A percentile compares a stretch with the other conserved stretches of the same genome.
phyloP scores from a whole-genome alignment of 75 land plant species.

The Selaginella tamariscina region DNA sequence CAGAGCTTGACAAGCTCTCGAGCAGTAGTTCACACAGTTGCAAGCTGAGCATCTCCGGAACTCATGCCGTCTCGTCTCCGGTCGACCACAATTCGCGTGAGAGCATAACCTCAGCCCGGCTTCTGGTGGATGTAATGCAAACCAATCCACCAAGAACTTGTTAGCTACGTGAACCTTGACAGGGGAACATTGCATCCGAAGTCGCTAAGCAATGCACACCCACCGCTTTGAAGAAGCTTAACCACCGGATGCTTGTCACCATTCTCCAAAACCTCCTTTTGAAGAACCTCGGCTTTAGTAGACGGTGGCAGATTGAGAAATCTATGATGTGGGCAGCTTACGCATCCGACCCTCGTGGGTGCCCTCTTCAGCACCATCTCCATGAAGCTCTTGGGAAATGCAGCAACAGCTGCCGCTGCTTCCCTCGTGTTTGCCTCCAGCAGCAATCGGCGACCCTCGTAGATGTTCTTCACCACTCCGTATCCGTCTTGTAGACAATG shows the following conservation, averaged over 20 bases:
- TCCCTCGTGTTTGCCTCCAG: constrained; percentile 61
- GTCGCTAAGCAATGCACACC: constrained; percentile 27
- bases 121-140: constrained; percentile 17
- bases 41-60: constrained; percentile 30
- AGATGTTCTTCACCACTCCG: neutral
- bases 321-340: constrained; percentile 6
- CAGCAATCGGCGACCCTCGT: constrained; percentile 26
- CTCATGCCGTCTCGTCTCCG: constrained; percentile 27
- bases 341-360: neutral
- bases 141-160: constrained; percentile 27
- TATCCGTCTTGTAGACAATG: constrained; percentile 19
- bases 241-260: constrained; percentile 3
- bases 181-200: constrained; percentile 32
- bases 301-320: constrained; percentile 1
- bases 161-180: constrained; percentile 28
- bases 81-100: constrained; percentile 24
- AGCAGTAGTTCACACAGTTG: constrained; percentile 25
- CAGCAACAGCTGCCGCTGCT: constrained; percentile 24
- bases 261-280: neutral
- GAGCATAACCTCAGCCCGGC: constrained; percentile 21
- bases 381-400: neutral
- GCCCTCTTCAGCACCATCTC: constrained; percentile 9
- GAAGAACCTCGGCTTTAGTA: constrained; percentile 3
- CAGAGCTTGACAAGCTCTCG: constrained; percentile 30
- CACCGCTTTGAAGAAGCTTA: constrained; percentile 16